Conservation (phyloP, 176 grass and related monocot species). For the Bromus sterilis region DNA sequence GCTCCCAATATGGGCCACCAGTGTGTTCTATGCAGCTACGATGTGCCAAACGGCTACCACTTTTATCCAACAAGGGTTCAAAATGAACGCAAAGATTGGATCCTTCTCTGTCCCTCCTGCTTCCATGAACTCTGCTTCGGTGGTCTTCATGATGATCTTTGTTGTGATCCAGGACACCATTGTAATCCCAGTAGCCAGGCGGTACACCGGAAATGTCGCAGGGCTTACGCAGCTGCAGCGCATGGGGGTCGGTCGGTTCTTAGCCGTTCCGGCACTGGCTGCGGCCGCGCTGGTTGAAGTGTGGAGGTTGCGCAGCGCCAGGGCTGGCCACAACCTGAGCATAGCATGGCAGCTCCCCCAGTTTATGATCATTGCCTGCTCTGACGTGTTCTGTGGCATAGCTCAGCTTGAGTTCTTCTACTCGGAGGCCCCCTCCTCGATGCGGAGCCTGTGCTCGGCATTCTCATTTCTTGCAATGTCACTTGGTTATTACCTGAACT, state of each 20-base stretch:
- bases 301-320: slow-evolving; percentile 37
- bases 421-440: slow-evolving; percentile 46
- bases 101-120: slow-evolving; percentile 73
- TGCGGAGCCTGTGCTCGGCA: slow-evolving; percentile 60
- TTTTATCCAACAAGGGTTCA: slow-evolving; percentile 76
- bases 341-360: slow-evolving; percentile 81
- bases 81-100: slow-evolving; percentile 55
- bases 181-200: slow-evolving; percentile 45
- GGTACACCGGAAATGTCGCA: slow-evolving; percentile 30
- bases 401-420: slow-evolving; percentile 80
- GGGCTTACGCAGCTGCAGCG: slow-evolving; percentile 73
- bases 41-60: slow-evolving; percentile 70
- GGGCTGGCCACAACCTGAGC: slow-evolving; percentile 36
- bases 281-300: slow-evolving; percentile 42
- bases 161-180: slow-evolving; percentile 57
- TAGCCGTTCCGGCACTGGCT: slow-evolving; percentile 47
- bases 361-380: slow-evolving; percentile 54
- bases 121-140: slow-evolving; percentile 58
- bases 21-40: slow-evolving; percentile 57
- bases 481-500: slow-evolving; percentile 75
- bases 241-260: slow-evolving; percentile 60
- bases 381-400: slow-evolving; percentile 78
- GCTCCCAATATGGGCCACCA: slow-evolving; percentile 74
- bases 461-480: slow-evolving; percentile 68
- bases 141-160: slow-evolving; percentile 66